Evolutionary conservation across 768 basidiomycete genomes (phyloP).

Genomic region (Trametes gibbosa): DNA sequence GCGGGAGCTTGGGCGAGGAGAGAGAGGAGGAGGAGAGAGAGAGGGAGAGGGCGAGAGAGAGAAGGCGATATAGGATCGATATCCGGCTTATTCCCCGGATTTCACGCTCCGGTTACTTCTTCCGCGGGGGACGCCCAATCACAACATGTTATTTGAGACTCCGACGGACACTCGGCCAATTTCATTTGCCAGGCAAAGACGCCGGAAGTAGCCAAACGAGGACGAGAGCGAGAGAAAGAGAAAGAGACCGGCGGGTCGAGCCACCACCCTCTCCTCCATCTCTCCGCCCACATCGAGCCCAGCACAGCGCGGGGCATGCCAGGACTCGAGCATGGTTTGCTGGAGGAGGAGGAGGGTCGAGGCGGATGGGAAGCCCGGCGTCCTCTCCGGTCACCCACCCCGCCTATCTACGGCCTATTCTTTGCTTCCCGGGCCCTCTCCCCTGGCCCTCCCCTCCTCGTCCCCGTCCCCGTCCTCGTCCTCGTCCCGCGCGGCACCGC

Average conservation of each 20-base stretch:
- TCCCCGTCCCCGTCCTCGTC: not conserved
- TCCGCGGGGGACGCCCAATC: not conserved
- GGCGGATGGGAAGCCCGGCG: not conserved
- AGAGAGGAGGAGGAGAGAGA: not conserved
- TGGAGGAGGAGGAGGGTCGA: not conserved
- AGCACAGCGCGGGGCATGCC: not conserved
- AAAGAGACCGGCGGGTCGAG: conserved; percentile 16
- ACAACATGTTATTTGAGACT: not conserved
- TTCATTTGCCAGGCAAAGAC: conserved; percentile 3
- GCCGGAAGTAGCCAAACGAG: conserved; percentile 12
- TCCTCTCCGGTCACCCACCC: conserved; percentile 3
- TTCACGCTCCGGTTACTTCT: conserved; percentile 17
- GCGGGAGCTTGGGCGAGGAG: not conserved
- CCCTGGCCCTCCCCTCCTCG: not conserved
- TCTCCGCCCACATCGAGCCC: conserved; percentile 9
- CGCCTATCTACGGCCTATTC: conserved; percentile 16
- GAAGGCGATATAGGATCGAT: not conserved
- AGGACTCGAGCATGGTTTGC: not conserved
- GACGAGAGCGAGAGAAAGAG: conserved; percentile 4
- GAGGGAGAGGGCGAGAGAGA: not conserved
- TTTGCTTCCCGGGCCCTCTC: conserved; percentile 16
- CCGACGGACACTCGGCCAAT: not conserved
- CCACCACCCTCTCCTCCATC: too few relatives aligned
- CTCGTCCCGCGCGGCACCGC: not conserved
- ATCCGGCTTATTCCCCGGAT: conserved; percentile 13